Evolutionary conservation across 441 rosid genomes (phyloP).

Genomic region (Gossypium schwendimanii): DNA sequence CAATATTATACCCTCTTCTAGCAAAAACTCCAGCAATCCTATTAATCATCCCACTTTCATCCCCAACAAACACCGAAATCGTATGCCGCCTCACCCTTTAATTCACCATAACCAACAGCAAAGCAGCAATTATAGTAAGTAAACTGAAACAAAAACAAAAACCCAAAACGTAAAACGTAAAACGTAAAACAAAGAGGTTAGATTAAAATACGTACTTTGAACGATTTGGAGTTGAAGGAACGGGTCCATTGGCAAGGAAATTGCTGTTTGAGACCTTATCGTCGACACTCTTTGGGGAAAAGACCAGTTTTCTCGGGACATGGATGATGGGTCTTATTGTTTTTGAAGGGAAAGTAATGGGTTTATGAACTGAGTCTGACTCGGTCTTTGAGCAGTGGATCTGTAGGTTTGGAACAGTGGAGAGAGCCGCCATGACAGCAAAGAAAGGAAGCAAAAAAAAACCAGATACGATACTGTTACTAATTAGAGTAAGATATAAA

Average conservation of each 20-base stretch:
- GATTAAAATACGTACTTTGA: conserved; percentile 2
- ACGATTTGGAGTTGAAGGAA: background rate
- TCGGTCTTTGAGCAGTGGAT: conserved; percentile 1
- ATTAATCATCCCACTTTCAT: conserved; percentile 71
- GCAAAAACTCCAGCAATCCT: conserved; percentile 77
- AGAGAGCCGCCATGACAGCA: conserved; percentile 11
- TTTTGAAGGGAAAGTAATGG: conserved; percentile 4
- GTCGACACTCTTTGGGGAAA: background rate
- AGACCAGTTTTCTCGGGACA: background rate
- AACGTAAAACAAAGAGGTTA: background rate
- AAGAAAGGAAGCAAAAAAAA: background rate
- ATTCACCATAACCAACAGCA: background rate
- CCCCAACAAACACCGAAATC: conserved; percentile 68
- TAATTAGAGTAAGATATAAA: background rate
- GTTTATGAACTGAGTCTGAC: background rate
- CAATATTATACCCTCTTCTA: conserved; percentile 63
- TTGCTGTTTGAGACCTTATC: background rate
- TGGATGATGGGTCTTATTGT: background rate
- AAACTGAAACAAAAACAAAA: background rate
- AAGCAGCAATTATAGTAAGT: background rate
- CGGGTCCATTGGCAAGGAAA: background rate
- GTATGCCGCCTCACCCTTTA: conserved; percentile 59
- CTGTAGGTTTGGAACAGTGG: background rate
- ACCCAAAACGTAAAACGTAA: background rate
- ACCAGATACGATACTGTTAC: background rate